Conservation (phyloP, 2,329 filamentous ascomycete species). For the Hymenoscyphus linearis region DNA sequence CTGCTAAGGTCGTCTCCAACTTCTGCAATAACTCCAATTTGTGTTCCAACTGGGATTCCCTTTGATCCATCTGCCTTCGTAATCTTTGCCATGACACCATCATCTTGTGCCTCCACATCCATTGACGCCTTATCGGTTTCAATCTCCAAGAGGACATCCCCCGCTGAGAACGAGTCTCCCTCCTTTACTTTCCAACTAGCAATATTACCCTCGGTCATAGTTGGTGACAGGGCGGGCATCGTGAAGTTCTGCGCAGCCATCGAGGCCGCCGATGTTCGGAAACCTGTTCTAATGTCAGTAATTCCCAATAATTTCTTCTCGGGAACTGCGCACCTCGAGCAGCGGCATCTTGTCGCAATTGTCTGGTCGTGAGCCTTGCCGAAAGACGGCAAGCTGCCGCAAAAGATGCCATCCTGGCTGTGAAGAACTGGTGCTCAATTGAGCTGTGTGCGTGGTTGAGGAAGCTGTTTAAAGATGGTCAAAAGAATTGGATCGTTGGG, state of each 20-base stretch:
- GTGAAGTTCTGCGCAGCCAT: conserved; percentile 80
- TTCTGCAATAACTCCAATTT: conserved; percentile 81
- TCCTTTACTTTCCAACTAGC: conserved; percentile 81
- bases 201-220: conserved; percentile 92
- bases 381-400: conserved; percentile 59
- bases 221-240: conserved; percentile 87
- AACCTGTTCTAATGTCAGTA: conserved; percentile 43
- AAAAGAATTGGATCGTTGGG: conserved; percentile 18
- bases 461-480: conserved; percentile 6
- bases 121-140: conserved; percentile 93
- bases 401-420: conserved; percentile 58
- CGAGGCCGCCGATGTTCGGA: conserved; percentile 55
- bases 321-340: conserved; percentile 48
- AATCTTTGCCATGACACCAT: conserved; percentile 82
- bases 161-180: conserved; percentile 74
- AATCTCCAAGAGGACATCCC: conserved; percentile 85
- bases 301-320: conserved; percentile 8
- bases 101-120: conserved; percentile 91
- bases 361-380: conserved; percentile 51
- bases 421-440: conserved; percentile 26
- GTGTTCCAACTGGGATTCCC: conserved; percentile 67
- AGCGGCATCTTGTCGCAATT: conserved; percentile 48
- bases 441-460: conserved; percentile 21
- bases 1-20: conserved; percentile 70
- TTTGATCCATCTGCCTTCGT: conserved; percentile 68